Evolutionary conservation across 148 eudicot species (phyloP).

Genomic region (Heliosperma pusillum): DNA sequence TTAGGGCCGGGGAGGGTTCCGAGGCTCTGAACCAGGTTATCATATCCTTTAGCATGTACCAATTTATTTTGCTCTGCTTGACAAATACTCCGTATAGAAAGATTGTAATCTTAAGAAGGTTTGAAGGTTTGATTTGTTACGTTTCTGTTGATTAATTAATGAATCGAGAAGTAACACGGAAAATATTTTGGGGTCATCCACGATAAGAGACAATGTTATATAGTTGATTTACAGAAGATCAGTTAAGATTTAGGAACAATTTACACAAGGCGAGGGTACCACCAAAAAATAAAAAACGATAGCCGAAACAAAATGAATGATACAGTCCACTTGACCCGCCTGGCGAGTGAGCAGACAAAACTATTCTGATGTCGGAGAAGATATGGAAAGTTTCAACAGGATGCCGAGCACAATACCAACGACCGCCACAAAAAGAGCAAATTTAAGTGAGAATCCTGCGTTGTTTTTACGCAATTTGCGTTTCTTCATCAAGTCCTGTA

Average conservation of each 20-base stretch:
- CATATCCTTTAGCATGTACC: too few species aligned
- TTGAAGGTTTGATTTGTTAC: too few species aligned
- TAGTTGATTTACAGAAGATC: constrained; percentile 9
- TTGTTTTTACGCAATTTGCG: constrained; percentile 41
- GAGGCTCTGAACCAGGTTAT: too few species aligned
- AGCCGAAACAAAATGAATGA: constrained; percentile 15
- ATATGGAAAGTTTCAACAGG: constrained; percentile 44
- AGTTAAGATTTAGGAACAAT: constrained; percentile 3
- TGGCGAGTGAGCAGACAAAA: neutral
- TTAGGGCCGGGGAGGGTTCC: too few species aligned
- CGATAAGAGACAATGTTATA: neutral
- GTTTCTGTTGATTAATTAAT: neutral
- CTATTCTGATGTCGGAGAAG: constrained; percentile 46
- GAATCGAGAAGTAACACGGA: neutral
- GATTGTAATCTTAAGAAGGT: too few species aligned
- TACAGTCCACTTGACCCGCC: constrained; percentile 17
- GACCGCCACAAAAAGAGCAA: constrained; percentile 56
- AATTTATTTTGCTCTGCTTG: too few species aligned
- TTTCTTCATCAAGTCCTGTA: constrained; percentile 63
- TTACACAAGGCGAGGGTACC: constrained; percentile 15
- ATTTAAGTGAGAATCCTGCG: constrained; percentile 58
- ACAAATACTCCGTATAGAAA: too few species aligned
- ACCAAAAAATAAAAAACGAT: neutral
- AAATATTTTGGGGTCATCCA: neutral
- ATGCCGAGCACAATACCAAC: constrained; percentile 68